Percentiles rank a stretch among this genome's conserved stretches.
Conservation (phyloP, 2,329 filamentous ascomycete genomes). For the Nemania diffusa region DNA sequence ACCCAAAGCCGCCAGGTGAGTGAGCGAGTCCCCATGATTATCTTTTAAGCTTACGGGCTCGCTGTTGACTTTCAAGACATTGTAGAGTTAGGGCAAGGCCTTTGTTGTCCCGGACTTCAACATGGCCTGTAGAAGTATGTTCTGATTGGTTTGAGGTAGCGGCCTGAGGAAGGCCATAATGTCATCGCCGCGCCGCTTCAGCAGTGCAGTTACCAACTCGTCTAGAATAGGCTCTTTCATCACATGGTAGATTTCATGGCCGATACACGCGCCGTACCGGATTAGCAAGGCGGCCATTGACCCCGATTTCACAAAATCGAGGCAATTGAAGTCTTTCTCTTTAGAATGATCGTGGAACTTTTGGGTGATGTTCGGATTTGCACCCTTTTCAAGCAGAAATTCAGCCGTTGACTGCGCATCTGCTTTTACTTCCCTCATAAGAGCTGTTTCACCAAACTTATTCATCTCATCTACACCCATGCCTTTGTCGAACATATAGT, state of each 20-base stretch:
- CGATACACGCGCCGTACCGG: not conserved
- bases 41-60: too few species aligned
- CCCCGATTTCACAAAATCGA: not conserved
- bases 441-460: not conserved
- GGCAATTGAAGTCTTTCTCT: too few species aligned
- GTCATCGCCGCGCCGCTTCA: too few species aligned
- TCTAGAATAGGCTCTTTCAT: not conserved
- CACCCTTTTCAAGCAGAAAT: not conserved
- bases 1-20: not conserved
- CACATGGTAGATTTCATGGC: not conserved
- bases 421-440: not conserved
- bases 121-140: not conserved
- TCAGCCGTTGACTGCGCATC: not conserved
- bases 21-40: not conserved
- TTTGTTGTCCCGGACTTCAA: not conserved
- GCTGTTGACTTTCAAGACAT: not conserved
- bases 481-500: not conserved
- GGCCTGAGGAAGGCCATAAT: not conserved
- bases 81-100: not conserved
- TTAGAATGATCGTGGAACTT: not conserved
- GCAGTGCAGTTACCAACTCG: not conserved
- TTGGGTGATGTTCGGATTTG: constrained; percentile 10
- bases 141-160: not conserved
- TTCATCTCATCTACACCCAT: not conserved
- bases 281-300: not conserved